These are phyloP conservation scores for Apophysomyces elegans DNA, from an alignment of 371 early-diverging fungal species.

Conservation along the genomic window DNA sequence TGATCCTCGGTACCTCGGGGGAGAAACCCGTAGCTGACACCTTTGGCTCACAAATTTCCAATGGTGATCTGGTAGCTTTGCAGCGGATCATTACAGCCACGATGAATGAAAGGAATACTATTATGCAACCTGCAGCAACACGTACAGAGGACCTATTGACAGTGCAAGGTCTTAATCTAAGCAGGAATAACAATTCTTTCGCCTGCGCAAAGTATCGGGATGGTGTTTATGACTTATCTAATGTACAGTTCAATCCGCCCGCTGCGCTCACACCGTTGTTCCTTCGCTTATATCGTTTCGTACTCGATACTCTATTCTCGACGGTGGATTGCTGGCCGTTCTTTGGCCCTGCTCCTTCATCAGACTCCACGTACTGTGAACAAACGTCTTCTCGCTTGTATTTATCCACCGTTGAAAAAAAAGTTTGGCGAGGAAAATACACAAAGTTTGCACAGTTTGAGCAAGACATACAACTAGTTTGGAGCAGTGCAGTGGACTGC, in stretches of 20 bases:
- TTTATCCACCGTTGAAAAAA: conserved; percentile 45
- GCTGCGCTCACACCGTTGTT: conserved; percentile 43
- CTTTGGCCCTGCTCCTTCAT: conserved; percentile 46
- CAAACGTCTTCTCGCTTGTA: conserved; percentile 48
- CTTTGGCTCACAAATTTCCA: conserved; percentile 48
- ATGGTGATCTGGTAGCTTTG: conserved; percentile 48
- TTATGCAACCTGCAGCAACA: conserved; percentile 18
- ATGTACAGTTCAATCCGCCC: conserved; percentile 38
- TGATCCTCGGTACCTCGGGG: conserved; percentile 51
- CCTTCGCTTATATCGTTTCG: conserved; percentile 46
- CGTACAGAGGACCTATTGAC: background rate
- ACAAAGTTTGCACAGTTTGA: conserved; percentile 51
- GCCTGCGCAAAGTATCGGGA: background rate
- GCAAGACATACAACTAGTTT: conserved; percentile 45
- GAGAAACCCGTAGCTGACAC: conserved; percentile 50
- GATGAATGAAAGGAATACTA: conserved; percentile 34
- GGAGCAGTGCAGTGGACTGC: conserved; percentile 49
- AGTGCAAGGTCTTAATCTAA: background rate
- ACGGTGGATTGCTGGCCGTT: conserved; percentile 54
- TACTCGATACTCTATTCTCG: conserved; percentile 45
- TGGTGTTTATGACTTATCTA: conserved; percentile 24
- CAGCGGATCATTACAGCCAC: conserved; percentile 46
- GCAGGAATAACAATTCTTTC: background rate
- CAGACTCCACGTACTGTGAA: conserved; percentile 43
- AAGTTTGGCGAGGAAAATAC: conserved; percentile 46